Conservation (phyloP, 345 rosid genomes). For the Gossypium bickii region DNA sequence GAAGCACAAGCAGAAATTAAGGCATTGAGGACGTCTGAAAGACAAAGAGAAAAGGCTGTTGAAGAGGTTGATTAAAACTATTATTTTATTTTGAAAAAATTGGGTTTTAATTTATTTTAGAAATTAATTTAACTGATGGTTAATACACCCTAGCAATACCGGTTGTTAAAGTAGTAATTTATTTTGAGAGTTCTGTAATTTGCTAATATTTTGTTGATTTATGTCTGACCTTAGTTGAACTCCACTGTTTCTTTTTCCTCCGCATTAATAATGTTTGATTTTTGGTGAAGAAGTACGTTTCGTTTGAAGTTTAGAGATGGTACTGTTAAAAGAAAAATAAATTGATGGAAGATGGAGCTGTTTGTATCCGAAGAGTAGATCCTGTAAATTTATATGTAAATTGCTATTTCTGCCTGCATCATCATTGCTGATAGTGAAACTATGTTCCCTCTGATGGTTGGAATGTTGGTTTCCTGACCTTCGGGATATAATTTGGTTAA, state of each 20-base stretch:
- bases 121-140: not conserved
- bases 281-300: not conserved
- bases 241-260: not conserved
- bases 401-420: too few relatives aligned
- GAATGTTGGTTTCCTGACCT: not conserved
- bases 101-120: constrained; percentile 1
- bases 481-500: not conserved
- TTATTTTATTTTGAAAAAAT: not conserved
- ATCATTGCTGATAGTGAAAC: constrained; percentile 1
- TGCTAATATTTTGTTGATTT: not conserved
- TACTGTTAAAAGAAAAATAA: not conserved
- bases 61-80: constrained; percentile 66
- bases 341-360: not conserved
- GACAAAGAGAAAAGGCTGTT: constrained; percentile 94
- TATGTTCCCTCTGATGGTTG: constrained; percentile 4
- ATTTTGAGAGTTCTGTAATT: not conserved
- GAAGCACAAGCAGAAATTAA: constrained; percentile 90
- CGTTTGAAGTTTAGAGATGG: not conserved
- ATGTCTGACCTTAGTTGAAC: not conserved
- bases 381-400: not conserved
- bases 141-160: not conserved
- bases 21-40: constrained; percentile 75
- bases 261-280: not conserved
- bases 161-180: not conserved
- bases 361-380: not conserved